Evolutionary conservation across 352 stramenopile genomes (phyloP).

Genomic region (Phytophthora idaei): DNA sequence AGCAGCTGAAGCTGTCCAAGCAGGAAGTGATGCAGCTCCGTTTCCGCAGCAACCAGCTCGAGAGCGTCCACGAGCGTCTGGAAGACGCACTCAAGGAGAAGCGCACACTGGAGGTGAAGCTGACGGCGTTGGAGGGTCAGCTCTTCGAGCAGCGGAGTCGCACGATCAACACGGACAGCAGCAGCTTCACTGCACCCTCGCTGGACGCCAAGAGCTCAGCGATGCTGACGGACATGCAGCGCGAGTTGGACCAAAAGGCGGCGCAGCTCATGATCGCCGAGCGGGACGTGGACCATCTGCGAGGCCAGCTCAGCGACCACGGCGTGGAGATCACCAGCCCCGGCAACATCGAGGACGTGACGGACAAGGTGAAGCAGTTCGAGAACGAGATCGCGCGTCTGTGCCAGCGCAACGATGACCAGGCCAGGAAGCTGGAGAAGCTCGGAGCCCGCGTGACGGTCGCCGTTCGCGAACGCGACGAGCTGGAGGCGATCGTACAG

Average conservation of each 20-base stretch:
- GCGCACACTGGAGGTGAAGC: slow-evolving; percentile 75
- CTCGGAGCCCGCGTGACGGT: slow-evolving; percentile 52
- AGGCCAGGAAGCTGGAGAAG: slow-evolving; percentile 53
- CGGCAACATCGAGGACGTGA: slow-evolving; percentile 37
- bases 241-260: slow-evolving; percentile 61
- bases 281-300: slow-evolving; percentile 55
- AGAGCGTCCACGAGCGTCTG: slow-evolving; percentile 68
- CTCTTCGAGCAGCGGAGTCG: slow-evolving; percentile 78
- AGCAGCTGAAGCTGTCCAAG: slow-evolving; percentile 78
- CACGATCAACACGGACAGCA: slow-evolving; percentile 59
- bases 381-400: slow-evolving; percentile 53
- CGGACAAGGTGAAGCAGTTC: slow-evolving; percentile 56
- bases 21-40: slow-evolving; percentile 87
- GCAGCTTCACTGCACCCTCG: slow-evolving; percentile 39
- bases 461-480: slow-evolving; percentile 54
- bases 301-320: slow-evolving; percentile 16
- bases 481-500: slow-evolving; percentile 67
- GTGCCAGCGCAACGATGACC: slow-evolving; percentile 64
- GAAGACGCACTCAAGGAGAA: slow-evolving; percentile 84
- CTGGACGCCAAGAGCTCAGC: slow-evolving; percentile 40
- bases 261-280: slow-evolving; percentile 55
- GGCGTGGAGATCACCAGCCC: not conserved
- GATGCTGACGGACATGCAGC: slow-evolving; percentile 58
- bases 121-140: slow-evolving; percentile 79
- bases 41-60: slow-evolving; percentile 82